phyloP scores from a whole-genome alignment of 148 eudicot genomes.

The Chenopodium quinoa region DNA sequence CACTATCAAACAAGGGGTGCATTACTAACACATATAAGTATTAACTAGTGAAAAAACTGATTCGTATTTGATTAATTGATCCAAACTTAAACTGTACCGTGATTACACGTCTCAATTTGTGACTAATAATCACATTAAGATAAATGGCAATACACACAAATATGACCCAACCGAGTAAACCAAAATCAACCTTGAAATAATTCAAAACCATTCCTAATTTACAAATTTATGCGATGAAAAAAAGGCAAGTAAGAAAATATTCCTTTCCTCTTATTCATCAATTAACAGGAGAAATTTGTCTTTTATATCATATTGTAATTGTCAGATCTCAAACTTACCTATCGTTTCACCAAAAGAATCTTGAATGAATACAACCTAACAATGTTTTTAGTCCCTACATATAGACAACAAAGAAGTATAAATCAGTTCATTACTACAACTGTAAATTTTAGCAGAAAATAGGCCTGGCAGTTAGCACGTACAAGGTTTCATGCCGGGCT shows the following conservation, averaged over 20 bases:
- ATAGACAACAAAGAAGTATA: neutral
- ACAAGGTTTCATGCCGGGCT: slow-evolving; percentile 12
- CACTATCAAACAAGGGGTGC: too few relatives aligned
- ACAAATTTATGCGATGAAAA: neutral
- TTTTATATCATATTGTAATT: neutral
- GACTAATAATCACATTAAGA: neutral
- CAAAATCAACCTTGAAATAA: neutral
- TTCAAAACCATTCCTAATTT: neutral
- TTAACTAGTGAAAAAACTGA: too few relatives aligned
- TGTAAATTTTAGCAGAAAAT: neutral
- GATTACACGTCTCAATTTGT: neutral
- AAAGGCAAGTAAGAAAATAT: neutral
- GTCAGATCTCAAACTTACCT: neutral
- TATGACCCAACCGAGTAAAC: neutral
- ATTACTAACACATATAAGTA: neutral
- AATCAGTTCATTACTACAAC: neutral
- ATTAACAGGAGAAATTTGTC: neutral
- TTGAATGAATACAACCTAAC: neutral
- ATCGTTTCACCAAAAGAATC: slow-evolving; percentile 5
- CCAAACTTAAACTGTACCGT: too few relatives aligned
- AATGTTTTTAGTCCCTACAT: slow-evolving; percentile 12
- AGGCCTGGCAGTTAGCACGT: slow-evolving; percentile 6
- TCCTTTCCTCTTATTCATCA: neutral
- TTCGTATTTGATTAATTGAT: too few relatives aligned
- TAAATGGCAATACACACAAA: neutral